Evolutionary conservation across 805 yeast genomes (phyloP).

Genomic region (Yamadazyma insecticola): DNA sequence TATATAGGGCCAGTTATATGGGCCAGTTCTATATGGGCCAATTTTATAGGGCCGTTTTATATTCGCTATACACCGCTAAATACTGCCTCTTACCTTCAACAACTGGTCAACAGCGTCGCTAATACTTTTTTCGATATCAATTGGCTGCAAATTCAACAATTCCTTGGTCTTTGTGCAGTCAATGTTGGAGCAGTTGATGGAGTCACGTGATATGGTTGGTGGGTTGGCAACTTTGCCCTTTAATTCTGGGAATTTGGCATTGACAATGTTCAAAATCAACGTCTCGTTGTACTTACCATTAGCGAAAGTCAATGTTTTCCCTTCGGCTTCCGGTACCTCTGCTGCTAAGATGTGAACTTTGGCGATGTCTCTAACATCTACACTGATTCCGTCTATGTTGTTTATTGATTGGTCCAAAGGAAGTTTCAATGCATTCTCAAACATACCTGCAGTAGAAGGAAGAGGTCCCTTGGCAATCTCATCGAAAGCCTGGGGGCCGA

Average conservation of each 20-base stretch:
- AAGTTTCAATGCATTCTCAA: not conserved
- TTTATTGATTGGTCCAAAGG: too few species aligned
- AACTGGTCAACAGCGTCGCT: not conserved
- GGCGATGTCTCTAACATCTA: conserved; percentile 65
- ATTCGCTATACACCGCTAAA: too few species aligned
- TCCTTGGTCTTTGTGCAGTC: conserved; percentile 1
- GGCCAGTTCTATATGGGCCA: too few species aligned
- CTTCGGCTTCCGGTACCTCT: conserved; percentile 27
- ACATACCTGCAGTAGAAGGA: conserved; percentile 14
- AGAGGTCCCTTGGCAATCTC: conserved; percentile 17
- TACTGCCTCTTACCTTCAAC: too few species aligned
- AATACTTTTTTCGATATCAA: not conserved
- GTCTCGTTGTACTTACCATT: conserved; percentile 14
- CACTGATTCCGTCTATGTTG: too few species aligned
- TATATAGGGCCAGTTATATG: too few species aligned
- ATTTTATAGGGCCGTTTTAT: too few species aligned
- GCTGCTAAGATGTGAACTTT: conserved; percentile 50
- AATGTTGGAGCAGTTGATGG: not conserved
- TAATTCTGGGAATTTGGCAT: conserved; percentile 14
- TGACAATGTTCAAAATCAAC: conserved; percentile 15
- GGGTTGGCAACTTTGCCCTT: too few species aligned
- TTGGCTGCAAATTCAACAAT: conserved; percentile 1
- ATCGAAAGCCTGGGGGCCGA: conserved; percentile 50
- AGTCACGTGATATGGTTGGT: not conserved
- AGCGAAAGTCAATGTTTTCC: conserved; percentile 24